phyloP scores from a whole-genome alignment of 257 asterid species.

The Solanum gracilifrons region DNA sequence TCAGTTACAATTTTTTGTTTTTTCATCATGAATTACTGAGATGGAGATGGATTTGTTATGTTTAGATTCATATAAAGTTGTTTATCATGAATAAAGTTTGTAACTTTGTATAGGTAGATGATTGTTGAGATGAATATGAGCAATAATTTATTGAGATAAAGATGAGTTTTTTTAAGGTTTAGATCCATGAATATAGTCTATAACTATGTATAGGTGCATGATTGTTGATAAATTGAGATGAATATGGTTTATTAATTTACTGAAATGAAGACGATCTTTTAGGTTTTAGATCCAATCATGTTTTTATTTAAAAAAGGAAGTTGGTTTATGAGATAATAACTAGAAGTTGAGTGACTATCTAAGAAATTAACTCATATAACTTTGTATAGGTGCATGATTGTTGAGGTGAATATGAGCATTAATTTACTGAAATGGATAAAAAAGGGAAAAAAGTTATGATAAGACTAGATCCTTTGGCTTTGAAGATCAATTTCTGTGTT shows the following conservation, averaged over 20 bases:
- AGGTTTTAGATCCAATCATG: background rate
- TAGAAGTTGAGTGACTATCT: background rate
- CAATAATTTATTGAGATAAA: background rate
- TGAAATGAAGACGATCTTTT: background rate
- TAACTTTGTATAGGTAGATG: background rate
- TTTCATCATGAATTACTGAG: background rate
- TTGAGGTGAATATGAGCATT: background rate
- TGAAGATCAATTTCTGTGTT: background rate
- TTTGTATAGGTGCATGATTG: background rate
- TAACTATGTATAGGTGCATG: background rate
- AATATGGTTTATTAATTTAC: background rate
- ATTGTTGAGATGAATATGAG: background rate
- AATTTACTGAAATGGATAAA: background rate
- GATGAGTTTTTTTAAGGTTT: background rate
- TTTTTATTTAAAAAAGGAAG: fast-evolving
- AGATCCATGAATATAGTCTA: background rate
- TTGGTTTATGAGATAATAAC: background rate
- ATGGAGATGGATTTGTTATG: background rate
- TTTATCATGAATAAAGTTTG: background rate
- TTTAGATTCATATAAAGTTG: background rate
- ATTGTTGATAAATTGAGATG: background rate
- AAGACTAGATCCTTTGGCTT: background rate
- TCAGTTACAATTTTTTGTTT: background rate
- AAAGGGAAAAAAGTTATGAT: background rate
- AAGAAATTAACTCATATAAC: background rate